Percentiles rank a stretch among this genome's conserved stretches.
Evolutionary conservation across 2,329 filamentous ascomycete genomes (phyloP).

Genomic region (Aspergillus costaricaensis): DNA sequence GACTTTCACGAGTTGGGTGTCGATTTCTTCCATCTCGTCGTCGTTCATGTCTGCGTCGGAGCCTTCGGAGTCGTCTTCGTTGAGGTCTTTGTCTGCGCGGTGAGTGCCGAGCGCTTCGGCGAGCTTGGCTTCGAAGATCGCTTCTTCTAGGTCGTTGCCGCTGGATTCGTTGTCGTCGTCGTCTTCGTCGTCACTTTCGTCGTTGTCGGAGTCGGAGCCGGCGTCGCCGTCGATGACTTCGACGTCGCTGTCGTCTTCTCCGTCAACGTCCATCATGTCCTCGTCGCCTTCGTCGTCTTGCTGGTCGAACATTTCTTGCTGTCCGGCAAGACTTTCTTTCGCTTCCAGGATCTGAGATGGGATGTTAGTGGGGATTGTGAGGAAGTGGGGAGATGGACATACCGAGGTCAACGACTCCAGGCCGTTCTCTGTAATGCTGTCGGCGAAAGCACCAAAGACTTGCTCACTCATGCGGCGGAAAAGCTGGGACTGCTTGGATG

Average conservation of each 20-base stretch:
- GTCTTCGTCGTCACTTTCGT: constrained; percentile 42
- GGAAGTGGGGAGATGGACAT: constrained; percentile 16
- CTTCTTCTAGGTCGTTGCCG: constrained; percentile 49
- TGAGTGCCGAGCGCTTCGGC: constrained; percentile 76
- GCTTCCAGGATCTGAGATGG: constrained; percentile 65
- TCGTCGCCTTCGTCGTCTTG: constrained; percentile 60
- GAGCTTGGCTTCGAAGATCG: constrained; percentile 72
- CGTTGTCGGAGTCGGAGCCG: constrained; percentile 28
- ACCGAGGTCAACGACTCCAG: constrained; percentile 62
- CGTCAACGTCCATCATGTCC: constrained; percentile 53
- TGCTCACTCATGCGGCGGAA: constrained; percentile 85
- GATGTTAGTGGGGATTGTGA: neutral
- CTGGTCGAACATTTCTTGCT: constrained; percentile 81
- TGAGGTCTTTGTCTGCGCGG: constrained; percentile 56
- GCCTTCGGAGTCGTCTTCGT: constrained; percentile 58
- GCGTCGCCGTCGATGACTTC: constrained; percentile 43
- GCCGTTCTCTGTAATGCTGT: constrained; percentile 71
- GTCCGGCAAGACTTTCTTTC: constrained; percentile 78
- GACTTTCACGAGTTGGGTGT: constrained; percentile 78
- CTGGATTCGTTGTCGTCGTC: constrained; percentile 21
- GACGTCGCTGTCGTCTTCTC: constrained; percentile 40
- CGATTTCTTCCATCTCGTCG: constrained; percentile 89
- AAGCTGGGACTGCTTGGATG: constrained; percentile 79
- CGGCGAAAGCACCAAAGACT: constrained; percentile 80
- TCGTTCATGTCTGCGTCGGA: constrained; percentile 84